A percentile compares a stretch with the other conserved stretches of the same genome.
Conservation (phyloP, 1,284 basidiomycete species). For the Polyporus tsugae region DNA sequence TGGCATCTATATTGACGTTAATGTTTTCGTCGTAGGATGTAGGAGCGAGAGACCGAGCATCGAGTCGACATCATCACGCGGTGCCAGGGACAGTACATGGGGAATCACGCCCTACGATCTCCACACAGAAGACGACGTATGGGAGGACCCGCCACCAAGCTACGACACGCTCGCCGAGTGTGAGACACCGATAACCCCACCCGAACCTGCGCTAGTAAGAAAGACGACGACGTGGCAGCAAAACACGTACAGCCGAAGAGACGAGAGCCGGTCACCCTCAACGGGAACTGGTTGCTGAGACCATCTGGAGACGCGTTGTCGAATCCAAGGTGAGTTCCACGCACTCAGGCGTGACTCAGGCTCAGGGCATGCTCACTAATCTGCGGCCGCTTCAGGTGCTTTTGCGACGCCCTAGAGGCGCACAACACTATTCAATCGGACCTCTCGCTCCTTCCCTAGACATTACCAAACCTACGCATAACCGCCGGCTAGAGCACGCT, state of each 20-base stretch:
- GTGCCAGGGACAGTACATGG: no score
- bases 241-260: not conserved
- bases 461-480: no score
- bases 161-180: not conserved
- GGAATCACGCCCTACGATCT: no score
- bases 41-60: conserved; percentile 1
- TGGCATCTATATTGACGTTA: not conserved
- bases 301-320: no score
- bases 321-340: no score
- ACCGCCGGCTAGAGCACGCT: no score
- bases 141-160: not conserved
- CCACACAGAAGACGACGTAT: no score
- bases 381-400: not conserved
- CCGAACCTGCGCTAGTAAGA: not conserved
- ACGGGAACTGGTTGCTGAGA: not conserved
- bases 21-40: not conserved
- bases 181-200: not conserved
- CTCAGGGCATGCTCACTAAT: not conserved
- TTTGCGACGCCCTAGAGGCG: not conserved
- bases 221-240: not conserved
- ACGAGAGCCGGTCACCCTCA: not conserved
- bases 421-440: not conserved
- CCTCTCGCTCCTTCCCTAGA: not conserved
- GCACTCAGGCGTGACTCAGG: no score
- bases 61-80: not conserved